phyloP scores from a whole-genome alignment of 441 rosid genomes.

The Pelargonium myrrhifolium region DNA sequence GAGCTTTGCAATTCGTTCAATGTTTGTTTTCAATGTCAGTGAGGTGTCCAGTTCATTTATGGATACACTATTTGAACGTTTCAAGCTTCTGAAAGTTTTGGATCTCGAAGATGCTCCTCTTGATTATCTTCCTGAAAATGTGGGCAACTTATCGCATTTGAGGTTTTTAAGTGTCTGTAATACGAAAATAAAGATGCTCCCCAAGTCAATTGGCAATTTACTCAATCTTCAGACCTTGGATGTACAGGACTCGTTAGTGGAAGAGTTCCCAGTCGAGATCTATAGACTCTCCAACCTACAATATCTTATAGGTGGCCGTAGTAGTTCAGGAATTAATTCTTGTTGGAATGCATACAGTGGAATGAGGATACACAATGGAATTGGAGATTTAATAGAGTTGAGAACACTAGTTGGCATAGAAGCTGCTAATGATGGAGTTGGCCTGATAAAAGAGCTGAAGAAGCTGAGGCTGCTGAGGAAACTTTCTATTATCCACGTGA shows the following conservation, averaged over 20 bases:
- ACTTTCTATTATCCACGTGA: slow-evolving; percentile 3
- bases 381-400: background rate
- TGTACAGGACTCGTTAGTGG: background rate
- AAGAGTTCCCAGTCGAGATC: slow-evolving; percentile 7
- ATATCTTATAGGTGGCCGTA: too few relatives aligned
- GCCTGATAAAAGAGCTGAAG: background rate
- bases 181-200: slow-evolving; percentile 10
- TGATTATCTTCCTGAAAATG: background rate
- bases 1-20: background rate
- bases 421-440: background rate
- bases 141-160: slow-evolving; percentile 14
- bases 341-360: too few relatives aligned
- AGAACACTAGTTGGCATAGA: background rate
- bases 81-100: slow-evolving; percentile 9
- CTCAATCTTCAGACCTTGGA: slow-evolving; percentile 11
- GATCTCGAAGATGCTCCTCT: slow-evolving; percentile 8
- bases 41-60: background rate
- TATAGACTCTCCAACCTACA: too few relatives aligned
- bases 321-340: too few relatives aligned
- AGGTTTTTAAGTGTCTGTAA: slow-evolving; percentile 1
- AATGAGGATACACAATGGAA: background rate
- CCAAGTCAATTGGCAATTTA: slow-evolving; percentile 14
- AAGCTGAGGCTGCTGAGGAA: slow-evolving; percentile 5
- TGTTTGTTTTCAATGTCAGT: background rate
- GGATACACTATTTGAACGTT: background rate